Evolutionary conservation across 2,329 filamentous ascomycete genomes (phyloP), one percentile per base, ranked within the genome.

Genomic region (Aspergillus arachidicola): DNA sequence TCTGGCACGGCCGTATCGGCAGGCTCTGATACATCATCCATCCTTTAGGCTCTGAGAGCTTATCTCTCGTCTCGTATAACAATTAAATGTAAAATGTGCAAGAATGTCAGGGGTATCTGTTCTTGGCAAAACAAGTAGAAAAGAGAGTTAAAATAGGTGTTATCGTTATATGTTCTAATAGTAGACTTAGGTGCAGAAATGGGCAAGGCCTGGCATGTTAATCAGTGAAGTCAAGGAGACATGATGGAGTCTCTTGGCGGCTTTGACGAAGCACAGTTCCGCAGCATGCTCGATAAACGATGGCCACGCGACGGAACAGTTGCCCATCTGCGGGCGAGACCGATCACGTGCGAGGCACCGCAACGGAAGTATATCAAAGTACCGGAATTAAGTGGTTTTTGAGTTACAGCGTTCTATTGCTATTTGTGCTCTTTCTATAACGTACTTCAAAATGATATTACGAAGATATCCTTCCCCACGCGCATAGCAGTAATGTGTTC

Each of bases 1-100:
- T 76, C 75, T 38, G 72, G 64, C 68, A 73, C 66, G 43, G 69
- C 66, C 38, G 60, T 55, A 55, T 73, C 72, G 43, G 53, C 28
- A 32, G 72, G 63, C n/a, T 65, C 64, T 43, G 69, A 30, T 9
- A 69, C 28, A 38, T 71, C 64, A 60, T 76, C 73, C 75, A 77
- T 76, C 23, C 59, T 53, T 48, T 46, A 4, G 23, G 10, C n/a
- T 46, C 32, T 56, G 58, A n/a, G 19, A 36, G 30, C n/a, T 55
- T 21, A 38, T 32, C 51, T n/a, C 34, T 38, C n/a, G 28, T 19
- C 28, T 45, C 41, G 36, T 26, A 12, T 23, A 34, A 26, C 28
- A 34, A 48, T 41, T 6, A 58, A 30, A 48, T 16, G 28, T 26
- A 34, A 30, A 58, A n/a, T 19, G 41, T 34, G 36, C 16, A 55